Conservation (phyloP, 2,329 filamentous ascomycete species). For the Diaporthe sp. region DNA sequence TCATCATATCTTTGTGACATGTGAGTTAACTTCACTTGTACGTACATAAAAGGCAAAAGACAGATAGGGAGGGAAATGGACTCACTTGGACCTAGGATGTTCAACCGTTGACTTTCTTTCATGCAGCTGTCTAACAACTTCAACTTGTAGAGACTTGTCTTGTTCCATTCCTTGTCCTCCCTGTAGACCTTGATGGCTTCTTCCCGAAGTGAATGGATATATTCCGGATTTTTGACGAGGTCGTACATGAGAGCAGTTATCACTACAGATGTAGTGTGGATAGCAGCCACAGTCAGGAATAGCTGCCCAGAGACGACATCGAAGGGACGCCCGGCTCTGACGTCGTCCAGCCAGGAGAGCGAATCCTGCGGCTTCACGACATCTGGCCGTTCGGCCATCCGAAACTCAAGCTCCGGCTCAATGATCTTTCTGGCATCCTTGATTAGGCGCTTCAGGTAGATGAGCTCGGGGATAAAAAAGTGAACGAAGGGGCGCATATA, state of each 20-base stretch:
- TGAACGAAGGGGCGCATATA: constrained; percentile 3
- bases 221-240: constrained; percentile 45
- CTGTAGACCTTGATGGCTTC: constrained; percentile 25
- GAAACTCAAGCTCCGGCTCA: not conserved
- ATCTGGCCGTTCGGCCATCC: constrained; percentile 5
- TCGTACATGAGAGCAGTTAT: constrained; percentile 24
- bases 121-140: constrained; percentile 14
- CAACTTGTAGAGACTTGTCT: constrained; percentile 25
- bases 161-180: constrained; percentile 31
- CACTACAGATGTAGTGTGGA: constrained; percentile 15
- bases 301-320: constrained; percentile 14
- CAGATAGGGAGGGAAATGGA: not conserved
- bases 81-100: constrained; percentile 1
- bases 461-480: constrained; percentile 55
- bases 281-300: not conserved
- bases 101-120: constrained; percentile 5
- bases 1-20: constrained; percentile 1
- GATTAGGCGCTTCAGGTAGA: constrained; percentile 53
- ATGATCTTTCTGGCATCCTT: constrained; percentile 54
- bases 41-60: not conserved
- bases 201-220: not conserved
- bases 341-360: constrained; percentile 4
- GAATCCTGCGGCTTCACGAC: not conserved
- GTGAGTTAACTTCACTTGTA: not conserved
- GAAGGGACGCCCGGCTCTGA: constrained; percentile 5